Conservation (phyloP, 257 asterid species). For the Penstemon barbatus region DNA sequence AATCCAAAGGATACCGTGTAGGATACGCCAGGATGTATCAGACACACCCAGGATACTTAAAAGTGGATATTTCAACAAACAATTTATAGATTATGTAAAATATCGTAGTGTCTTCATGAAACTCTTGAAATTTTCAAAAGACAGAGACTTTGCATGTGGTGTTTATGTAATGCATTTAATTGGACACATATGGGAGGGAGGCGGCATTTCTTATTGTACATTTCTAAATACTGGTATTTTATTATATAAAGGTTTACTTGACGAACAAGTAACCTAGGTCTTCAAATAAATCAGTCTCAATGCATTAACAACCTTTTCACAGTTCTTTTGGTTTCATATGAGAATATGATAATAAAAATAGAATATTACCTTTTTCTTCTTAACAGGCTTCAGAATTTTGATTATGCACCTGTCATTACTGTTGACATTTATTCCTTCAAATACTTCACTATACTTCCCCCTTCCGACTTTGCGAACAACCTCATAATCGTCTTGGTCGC, state of each 20-base stretch:
- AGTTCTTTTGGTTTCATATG: not conserved
- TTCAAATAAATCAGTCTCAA: conserved; percentile 8
- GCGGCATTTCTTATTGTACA: too few species aligned
- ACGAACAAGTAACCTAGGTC: not conserved
- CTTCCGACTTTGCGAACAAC: conserved; percentile 95
- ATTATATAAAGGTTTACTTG: too few species aligned
- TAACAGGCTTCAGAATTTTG: conserved; percentile 94
- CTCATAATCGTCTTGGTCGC: conserved; percentile 92
- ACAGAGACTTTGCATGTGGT: too few species aligned
- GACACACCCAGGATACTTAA: too few species aligned
- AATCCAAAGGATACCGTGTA: too few species aligned
- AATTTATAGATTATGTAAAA: not conserved
- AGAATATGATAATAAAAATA: not conserved
- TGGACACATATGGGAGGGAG: too few species aligned
- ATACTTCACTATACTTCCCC: conserved; percentile 96
- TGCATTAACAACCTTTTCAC: not conserved
- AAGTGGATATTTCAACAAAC: not conserved
- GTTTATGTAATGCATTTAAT: too few species aligned
- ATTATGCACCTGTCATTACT: conserved; percentile 79
- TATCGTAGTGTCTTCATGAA: too few species aligned
- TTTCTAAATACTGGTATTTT: not conserved
- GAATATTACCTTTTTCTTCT: conserved; percentile 79
- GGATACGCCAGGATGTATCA: too few species aligned
- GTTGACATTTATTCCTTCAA: conserved; percentile 88
- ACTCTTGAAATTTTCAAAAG: too few species aligned